These are phyloP conservation scores for Quercus agrifolia DNA, from an alignment of 306 rosid genomes.

Conservation along the genomic window DNA sequence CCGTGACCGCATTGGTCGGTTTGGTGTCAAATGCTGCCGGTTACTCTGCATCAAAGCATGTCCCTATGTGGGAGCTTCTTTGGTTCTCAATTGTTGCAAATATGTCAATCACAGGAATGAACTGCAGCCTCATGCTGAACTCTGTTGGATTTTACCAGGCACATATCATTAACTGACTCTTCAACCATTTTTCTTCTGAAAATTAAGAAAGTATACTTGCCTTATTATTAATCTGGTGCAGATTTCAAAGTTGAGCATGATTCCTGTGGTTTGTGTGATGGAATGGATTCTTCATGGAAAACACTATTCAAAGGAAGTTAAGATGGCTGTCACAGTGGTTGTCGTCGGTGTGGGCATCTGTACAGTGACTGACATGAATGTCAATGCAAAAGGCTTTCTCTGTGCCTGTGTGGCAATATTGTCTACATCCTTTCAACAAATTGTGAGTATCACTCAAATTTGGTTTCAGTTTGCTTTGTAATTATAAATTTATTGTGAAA, in stretches of 20 bases:
- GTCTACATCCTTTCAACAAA: conserved; percentile 52
- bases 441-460: conserved; percentile 27
- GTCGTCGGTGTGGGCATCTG: conserved; percentile 54
- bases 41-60: conserved; percentile 70
- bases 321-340: conserved; percentile 46
- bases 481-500: background rate
- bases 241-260: conserved; percentile 60
- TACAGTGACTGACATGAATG: conserved; percentile 51
- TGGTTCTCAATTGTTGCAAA: conserved; percentile 91
- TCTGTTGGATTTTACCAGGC: conserved; percentile 90
- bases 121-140: conserved; percentile 90
- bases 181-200: background rate
- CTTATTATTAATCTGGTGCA: conserved; percentile 3
- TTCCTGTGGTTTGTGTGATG: conserved; percentile 55
- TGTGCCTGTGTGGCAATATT: conserved; percentile 48
- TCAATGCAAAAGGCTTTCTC: conserved; percentile 50
- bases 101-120: conserved; percentile 79
- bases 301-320: conserved; percentile 49
- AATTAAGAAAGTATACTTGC: background rate
- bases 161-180: background rate
- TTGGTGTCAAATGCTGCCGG: conserved; percentile 80
- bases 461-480: background rate
- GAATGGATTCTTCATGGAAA: conserved; percentile 58
- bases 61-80: conserved; percentile 88
- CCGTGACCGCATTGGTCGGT: conserved; percentile 88